Evolutionary conservation across 2,329 filamentous ascomycete genomes (phyloP), one percentile per base, ranked within the genome.

Genomic region (Ophiostoma novo-ulmi): DNA sequence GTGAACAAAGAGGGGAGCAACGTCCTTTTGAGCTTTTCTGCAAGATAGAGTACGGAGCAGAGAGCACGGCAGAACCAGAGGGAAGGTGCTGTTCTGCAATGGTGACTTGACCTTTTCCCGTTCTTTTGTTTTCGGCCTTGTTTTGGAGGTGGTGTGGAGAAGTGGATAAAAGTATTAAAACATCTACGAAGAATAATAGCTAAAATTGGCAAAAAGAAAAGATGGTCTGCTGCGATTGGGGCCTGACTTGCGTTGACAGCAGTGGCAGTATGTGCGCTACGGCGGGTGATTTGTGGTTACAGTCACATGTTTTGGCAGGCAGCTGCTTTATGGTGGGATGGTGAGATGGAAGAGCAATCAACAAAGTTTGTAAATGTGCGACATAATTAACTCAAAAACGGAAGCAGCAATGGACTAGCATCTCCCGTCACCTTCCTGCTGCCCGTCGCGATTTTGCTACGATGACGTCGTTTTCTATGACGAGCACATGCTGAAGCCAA

Each of bases 101-200:
- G 31, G 63, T 41, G 38, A 66, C 20, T 58, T 58, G n/a, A 58
- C 52, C 52, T 26, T 26, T 48, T 31, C 26, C 26, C 61, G 35
- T 10, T 35, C 61, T 58, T 58, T 58, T 5, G 52, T 58, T 58
- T 58, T 58, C 52, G 61, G 61, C 61, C 61, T 64, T 64, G 61
- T 38, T 64, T 64, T 64, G 17, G 61, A 64, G 61, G 61, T 64
- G 61, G 61, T 64, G 61, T 64, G 61, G 64, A 44, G 64, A 67
- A 66, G 38, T n/a, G 64, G 38, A 26, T 22, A 41, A 67, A 67
- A 3, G 36, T 26, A 4, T 26, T 38, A 44, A 44, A 22, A n/a
- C 7, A 31, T 4, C 4, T 41, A 10, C n/a, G 13, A 67, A 22
- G 14, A 67, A 67, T 26, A 64, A 38, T 38, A 20, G 58, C 26